A percentile compares a stretch with the other conserved stretches of the same genome.
Conservation (phyloP, 805 yeast species). For the Sugiyamaella mastotermitis region DNA sequence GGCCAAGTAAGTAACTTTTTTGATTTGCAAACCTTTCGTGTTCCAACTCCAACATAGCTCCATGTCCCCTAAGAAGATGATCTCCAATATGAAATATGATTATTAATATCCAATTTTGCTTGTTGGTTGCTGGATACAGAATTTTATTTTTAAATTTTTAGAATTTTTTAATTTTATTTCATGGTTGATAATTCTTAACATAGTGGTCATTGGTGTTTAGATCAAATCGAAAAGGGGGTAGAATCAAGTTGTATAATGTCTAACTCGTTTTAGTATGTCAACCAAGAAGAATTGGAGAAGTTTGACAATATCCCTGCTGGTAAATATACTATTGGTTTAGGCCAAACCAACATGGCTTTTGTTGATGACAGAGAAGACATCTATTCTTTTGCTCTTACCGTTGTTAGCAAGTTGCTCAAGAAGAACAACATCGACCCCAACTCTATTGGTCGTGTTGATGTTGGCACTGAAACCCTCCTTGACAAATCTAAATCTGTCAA, state of each 20-base stretch:
- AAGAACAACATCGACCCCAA: constrained; percentile 78
- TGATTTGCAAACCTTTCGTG: neutral
- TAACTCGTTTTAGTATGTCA: constrained; percentile 39
- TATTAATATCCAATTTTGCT: too few species aligned
- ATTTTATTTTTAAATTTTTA: too few species aligned
- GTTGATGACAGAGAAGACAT: constrained; percentile 97
- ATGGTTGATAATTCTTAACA: too few species aligned
- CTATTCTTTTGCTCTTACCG: constrained; percentile 93
- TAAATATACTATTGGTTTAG: constrained; percentile 96
- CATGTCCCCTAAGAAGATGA: too few species aligned
- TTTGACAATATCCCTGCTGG: constrained; percentile 86
- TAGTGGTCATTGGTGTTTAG: too few species aligned
- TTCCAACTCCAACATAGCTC: too few species aligned
- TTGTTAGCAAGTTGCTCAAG: constrained; percentile 62
- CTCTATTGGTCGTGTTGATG: constrained; percentile 89
- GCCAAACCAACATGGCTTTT: constrained; percentile 97
- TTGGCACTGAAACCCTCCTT: constrained; percentile 94
- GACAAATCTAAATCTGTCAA: constrained; percentile 97
- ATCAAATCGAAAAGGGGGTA: too few species aligned
- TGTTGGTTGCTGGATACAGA: too few species aligned
- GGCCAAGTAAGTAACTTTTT: constrained; percentile 47
- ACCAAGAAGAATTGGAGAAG: constrained; percentile 81
- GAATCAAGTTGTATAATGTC: too few species aligned
- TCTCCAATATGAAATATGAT: too few species aligned
- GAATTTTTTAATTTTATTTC: too few species aligned